These are phyloP conservation scores for Hibiscus tridactylites DNA, from an alignment of 345 rosid species.

Conservation along the genomic window DNA sequence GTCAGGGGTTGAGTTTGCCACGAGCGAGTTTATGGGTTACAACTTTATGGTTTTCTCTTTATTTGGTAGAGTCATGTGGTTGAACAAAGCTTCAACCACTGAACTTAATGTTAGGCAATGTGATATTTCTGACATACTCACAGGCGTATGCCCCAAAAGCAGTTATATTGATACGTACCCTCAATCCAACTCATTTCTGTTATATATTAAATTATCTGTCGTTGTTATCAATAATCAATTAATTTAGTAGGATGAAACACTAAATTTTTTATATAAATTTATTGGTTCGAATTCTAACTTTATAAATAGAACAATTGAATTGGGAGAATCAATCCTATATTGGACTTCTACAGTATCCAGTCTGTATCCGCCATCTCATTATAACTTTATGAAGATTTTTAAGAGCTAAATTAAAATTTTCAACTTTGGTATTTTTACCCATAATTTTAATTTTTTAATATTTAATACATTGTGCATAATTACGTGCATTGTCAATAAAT, in stretches of 20 bases:
- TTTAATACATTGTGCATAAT: too few species aligned
- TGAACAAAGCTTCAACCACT: slow-evolving; percentile 14
- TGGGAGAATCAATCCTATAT: too few species aligned
- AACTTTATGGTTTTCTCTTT: not conserved
- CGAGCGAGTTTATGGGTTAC: not conserved
- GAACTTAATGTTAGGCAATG: slow-evolving; percentile 15
- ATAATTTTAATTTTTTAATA: too few species aligned
- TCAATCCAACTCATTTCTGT: not conserved
- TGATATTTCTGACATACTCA: slow-evolving; percentile 5
- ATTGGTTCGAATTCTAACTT: accelerated
- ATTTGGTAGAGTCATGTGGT: slow-evolving; percentile 21
- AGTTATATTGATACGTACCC: not conserved
- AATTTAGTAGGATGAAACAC: too few species aligned
- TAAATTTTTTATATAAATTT: too few species aligned
- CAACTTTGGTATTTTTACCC: too few species aligned
- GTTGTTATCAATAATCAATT: too few species aligned
- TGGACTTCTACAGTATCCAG: too few species aligned
- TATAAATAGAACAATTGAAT: too few species aligned
- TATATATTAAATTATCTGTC: not conserved
- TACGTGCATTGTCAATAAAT: too few species aligned
- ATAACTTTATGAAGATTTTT: not conserved
- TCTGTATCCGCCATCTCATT: too few species aligned
- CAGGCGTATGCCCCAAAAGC: slow-evolving; percentile 6
- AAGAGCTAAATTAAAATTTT: not conserved
- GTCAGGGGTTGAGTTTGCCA: too few species aligned